A percentile compares a stretch with the other conserved stretches of the same genome.
Conservation (phyloP, 2,329 filamentous ascomycete genomes). For the Canariomyces notabilis region DNA sequence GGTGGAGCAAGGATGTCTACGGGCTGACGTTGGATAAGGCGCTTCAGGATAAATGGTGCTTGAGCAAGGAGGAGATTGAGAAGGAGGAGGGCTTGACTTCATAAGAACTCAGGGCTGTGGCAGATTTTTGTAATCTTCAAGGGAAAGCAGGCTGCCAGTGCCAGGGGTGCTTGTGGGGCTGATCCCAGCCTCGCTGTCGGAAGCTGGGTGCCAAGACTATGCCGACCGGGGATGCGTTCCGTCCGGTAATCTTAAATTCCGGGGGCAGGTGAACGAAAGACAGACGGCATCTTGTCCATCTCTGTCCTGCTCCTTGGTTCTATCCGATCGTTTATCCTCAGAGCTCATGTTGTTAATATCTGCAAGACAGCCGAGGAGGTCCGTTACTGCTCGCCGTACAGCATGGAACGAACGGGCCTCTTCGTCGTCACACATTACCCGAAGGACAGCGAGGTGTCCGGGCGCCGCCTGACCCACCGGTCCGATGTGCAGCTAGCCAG, state of each 20-base stretch:
- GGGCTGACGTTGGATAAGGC: conserved; percentile 38
- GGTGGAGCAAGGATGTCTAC: conserved; percentile 45
- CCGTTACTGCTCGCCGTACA: not conserved
- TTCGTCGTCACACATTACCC: not conserved
- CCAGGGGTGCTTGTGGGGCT: not conserved
- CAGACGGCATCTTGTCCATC: no score
- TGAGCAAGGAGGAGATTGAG: conserved; percentile 44
- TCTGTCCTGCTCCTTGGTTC: no score
- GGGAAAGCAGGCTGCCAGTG: not conserved
- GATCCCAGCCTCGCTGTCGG: not conserved
- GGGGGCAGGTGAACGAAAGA: no score
- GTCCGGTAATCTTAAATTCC: no score
- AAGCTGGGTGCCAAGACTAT: not conserved
- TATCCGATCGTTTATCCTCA: not conserved
- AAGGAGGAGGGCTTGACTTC: conserved; percentile 32
- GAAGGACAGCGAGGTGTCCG: not conserved
- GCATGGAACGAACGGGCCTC: not conserved
- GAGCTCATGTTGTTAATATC: not conserved
- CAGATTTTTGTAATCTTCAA: not conserved
- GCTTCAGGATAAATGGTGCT: conserved; percentile 49
- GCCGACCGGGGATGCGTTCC: no score
- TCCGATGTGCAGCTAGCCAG: conserved; percentile 20
- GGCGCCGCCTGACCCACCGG: conserved; percentile 1
- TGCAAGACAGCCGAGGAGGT: not conserved
- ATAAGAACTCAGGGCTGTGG: not conserved